Conservation (phyloP, 768 basidiomycete species). For the Suillus subluteus region DNA sequence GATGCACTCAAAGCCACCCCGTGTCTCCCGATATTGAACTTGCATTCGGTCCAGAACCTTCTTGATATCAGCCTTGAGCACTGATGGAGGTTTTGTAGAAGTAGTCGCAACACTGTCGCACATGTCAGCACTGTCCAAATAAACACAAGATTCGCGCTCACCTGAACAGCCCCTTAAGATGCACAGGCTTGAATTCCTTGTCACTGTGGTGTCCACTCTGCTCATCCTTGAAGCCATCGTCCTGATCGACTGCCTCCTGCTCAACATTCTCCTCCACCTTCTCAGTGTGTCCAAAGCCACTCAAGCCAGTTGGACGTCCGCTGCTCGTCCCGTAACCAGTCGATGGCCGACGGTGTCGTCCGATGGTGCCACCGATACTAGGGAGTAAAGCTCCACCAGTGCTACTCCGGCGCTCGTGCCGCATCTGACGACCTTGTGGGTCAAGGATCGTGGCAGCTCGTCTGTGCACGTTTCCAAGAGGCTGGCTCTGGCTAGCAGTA, state of each 20-base stretch:
- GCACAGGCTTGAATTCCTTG: conserved; percentile 91
- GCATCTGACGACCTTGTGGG: conserved; percentile 58
- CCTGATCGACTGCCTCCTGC: conserved; percentile 39
- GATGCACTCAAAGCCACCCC: conserved; percentile 93
- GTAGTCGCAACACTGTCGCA: conserved; percentile 85
- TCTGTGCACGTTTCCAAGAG: conserved; percentile 62
- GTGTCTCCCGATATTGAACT: conserved; percentile 90
- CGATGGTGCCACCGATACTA: conserved; percentile 57
- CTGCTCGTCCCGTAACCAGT: conserved; percentile 53
- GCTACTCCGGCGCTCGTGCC: conserved; percentile 79
- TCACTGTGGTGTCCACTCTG: conserved; percentile 54
- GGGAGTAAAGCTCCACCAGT: conserved; percentile 64
- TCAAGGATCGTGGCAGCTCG: conserved; percentile 81
- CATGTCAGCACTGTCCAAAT: conserved; percentile 11
- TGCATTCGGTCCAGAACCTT: conserved; percentile 93
- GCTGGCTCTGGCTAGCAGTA: conserved; percentile 55
- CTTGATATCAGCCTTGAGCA: conserved; percentile 83
- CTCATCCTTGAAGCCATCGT: conserved; percentile 52
- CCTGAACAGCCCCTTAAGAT: conserved; percentile 96
- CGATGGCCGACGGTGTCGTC: conserved; percentile 71
- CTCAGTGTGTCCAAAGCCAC: conserved; percentile 53
- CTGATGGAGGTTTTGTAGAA: conserved; percentile 80
- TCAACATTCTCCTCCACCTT: conserved; percentile 54
- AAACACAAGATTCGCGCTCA: conserved; percentile 36
- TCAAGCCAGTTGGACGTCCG: conserved; percentile 39